Conservation (phyloP, 306 rosid genomes). For the Begonia masoniana region DNA sequence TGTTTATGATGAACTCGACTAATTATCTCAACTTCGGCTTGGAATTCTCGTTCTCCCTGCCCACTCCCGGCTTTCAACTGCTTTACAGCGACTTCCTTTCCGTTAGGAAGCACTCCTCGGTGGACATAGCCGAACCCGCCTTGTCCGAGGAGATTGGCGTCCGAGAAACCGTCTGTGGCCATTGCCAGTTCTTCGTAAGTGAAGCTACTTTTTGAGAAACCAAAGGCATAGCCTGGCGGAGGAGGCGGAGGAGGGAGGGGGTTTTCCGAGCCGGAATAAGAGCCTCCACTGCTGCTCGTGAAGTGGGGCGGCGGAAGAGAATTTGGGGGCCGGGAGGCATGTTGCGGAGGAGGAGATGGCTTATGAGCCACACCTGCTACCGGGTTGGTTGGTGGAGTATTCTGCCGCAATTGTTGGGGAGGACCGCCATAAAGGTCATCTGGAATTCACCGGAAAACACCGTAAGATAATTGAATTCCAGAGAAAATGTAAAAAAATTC, state of each 20-base stretch:
- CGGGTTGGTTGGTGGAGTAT: conserved; percentile 55
- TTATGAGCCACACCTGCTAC: conserved; percentile 30
- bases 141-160: conserved; percentile 87
- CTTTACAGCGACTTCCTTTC: conserved; percentile 92
- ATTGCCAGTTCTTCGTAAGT: conserved; percentile 73
- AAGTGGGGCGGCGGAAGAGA: conserved; percentile 20
- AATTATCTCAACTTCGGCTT: conserved; percentile 90
- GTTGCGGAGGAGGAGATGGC: conserved; percentile 48
- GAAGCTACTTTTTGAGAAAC: conserved; percentile 67
- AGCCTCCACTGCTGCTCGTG: conserved; percentile 79
- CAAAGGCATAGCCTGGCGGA: conserved; percentile 44
- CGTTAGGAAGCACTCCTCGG: conserved; percentile 81
- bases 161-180: conserved; percentile 91
- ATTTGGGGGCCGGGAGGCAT: conserved; percentile 46
- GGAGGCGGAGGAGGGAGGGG: conserved; percentile 55
- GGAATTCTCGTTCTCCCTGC: conserved; percentile 95
- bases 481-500: background rate
- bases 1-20: conserved; percentile 97
- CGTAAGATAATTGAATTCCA: background rate
- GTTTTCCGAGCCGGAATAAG: conserved; percentile 61
- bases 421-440: conserved; percentile 52
- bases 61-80: conserved; percentile 94
- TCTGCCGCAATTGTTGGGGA: conserved; percentile 48
- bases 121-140: conserved; percentile 97
- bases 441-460: conserved; percentile 10